These are phyloP conservation scores for Gossypium australe DNA, from an alignment of 345 rosid species.

Conservation along the genomic window DNA sequence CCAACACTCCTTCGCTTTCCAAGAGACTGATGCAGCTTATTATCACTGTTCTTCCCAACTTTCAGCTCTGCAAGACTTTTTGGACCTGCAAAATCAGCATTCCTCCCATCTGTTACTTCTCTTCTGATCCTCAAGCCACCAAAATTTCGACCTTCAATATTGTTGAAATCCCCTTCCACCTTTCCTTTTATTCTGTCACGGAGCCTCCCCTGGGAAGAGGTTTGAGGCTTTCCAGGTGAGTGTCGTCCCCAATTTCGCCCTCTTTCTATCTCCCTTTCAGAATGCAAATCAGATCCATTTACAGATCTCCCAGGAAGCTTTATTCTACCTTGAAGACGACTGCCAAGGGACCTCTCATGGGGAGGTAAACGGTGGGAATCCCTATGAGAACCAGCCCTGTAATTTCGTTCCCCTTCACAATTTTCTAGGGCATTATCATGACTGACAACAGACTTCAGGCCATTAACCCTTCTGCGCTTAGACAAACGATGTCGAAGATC, in stretches of 20 bases:
- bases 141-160: slow-evolving; percentile 33
- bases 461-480: slow-evolving; percentile 59
- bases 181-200: slow-evolving; percentile 58
- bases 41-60: slow-evolving; percentile 30
- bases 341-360: slow-evolving; percentile 43
- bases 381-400: slow-evolving; percentile 41
- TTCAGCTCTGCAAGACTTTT: slow-evolving; percentile 61
- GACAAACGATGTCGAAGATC: slow-evolving; percentile 72
- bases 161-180: slow-evolving; percentile 38
- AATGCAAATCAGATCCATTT: slow-evolving; percentile 28
- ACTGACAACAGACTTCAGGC: slow-evolving; percentile 61
- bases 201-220: slow-evolving; percentile 41
- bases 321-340: slow-evolving; percentile 79
- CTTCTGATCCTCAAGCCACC: slow-evolving; percentile 38
- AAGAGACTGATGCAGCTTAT: slow-evolving; percentile 32
- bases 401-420: slow-evolving; percentile 38
- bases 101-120: slow-evolving; percentile 43
- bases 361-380: slow-evolving; percentile 28
- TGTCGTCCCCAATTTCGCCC: slow-evolving; percentile 42
- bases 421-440: slow-evolving; percentile 43
- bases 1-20: slow-evolving; percentile 50
- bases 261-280: slow-evolving; percentile 47
- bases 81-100: slow-evolving; percentile 42
- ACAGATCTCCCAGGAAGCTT: slow-evolving; percentile 59
- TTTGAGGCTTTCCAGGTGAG: slow-evolving; percentile 39